Base-by-base conservation (phyloP, 148 eudicot genomes). In the Spergularia bocconei region DNA sequence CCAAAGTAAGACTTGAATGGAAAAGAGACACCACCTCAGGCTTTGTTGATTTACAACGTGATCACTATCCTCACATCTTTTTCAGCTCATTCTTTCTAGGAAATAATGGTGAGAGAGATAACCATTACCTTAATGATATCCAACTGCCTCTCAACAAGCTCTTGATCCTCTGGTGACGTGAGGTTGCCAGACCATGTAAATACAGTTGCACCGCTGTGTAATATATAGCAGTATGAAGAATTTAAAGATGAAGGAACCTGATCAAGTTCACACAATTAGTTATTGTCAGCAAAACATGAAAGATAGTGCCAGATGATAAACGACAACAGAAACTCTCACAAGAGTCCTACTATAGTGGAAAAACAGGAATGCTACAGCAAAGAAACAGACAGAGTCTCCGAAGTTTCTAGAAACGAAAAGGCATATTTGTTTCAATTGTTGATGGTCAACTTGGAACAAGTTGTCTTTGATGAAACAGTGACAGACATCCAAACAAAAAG, bases 161-260 rank as follows among this genome's bases (percentile, higher is more conserved):
- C 97, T 69, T 90, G 97, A 84, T 85, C 86, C 75, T 84, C 88
- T 63, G 97, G 48, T 63, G 89, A 77, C 48, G 91, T 84, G 72
- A 88, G 91, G 79, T 77, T 88, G 63, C 97, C 98, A 23, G 84
- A 78, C 98, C 98, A 93, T 39, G 88, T 87, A 85, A 87, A 91
- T 41, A 93, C 86, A 47, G 88, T 84, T 57, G 91, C 81, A 65
- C 95, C 97, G 63, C 79, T 87, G 80, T 88, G 98, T 65, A 93
- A 79, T 80, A 93, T 91, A 86, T 83, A 90, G 79, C 93, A 90
- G 79, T 93, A 87, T 63, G 95, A 85, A 65, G 98, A 93, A 82
- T 91, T 91, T 71, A 93, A 82, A 19, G 95, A 91, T 74, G 97
- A 80, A 39, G 98, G 87, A 76, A 87, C 98, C 98, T 93, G 95